A percentile compares a stretch with the other conserved stretches of the same genome.
Evolutionary conservation across 2,329 filamentous ascomycete species (phyloP).

Genomic region (Xylariaceae sp.): DNA sequence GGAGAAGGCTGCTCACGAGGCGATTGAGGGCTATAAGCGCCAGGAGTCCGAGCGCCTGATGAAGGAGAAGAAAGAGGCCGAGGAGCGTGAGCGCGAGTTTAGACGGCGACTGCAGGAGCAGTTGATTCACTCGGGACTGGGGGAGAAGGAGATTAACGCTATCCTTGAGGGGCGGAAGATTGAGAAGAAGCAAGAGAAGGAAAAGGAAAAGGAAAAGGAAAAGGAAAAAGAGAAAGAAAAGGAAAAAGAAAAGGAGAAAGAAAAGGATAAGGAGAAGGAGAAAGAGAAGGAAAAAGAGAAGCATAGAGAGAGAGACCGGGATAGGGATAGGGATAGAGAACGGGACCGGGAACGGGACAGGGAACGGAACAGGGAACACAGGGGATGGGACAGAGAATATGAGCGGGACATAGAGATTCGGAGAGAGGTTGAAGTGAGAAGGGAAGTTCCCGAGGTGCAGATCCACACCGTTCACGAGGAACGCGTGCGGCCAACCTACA

Average conservation of each 20-base stretch:
- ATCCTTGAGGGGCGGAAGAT: slow-evolving; percentile 42
- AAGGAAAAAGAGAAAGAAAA: background rate
- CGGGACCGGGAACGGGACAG: background rate
- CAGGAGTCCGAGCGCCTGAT: slow-evolving; percentile 43
- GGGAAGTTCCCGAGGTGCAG: background rate
- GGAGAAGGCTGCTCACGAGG: slow-evolving; percentile 45
- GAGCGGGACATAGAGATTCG: slow-evolving; percentile 5
- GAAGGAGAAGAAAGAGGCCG: slow-evolving; percentile 44
- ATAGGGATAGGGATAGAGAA: slow-evolving; percentile 42
- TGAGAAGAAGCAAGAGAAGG: slow-evolving; percentile 46
- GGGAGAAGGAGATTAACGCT: slow-evolving; percentile 53
- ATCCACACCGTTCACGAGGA: slow-evolving; percentile 12
- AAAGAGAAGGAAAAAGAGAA: slow-evolving; percentile 10
- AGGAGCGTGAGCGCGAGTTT: slow-evolving; percentile 48
- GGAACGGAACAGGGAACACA: slow-evolving; percentile 21
- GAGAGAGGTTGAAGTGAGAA: background rate
- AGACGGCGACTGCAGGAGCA: slow-evolving; percentile 52
- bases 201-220: background rate
- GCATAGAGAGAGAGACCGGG: slow-evolving; percentile 35
- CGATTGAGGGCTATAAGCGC: slow-evolving; percentile 47
- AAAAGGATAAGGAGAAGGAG: slow-evolving; percentile 24
- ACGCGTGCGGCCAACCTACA: slow-evolving; percentile 49
- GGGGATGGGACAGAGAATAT: slow-evolving; percentile 31
- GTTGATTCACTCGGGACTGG: slow-evolving; percentile 52
- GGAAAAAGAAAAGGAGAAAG: slow-evolving; percentile 30